phyloP scores from a whole-genome alignment of 139 green algal genomes.

The Tetradesmus obliquus region DNA sequence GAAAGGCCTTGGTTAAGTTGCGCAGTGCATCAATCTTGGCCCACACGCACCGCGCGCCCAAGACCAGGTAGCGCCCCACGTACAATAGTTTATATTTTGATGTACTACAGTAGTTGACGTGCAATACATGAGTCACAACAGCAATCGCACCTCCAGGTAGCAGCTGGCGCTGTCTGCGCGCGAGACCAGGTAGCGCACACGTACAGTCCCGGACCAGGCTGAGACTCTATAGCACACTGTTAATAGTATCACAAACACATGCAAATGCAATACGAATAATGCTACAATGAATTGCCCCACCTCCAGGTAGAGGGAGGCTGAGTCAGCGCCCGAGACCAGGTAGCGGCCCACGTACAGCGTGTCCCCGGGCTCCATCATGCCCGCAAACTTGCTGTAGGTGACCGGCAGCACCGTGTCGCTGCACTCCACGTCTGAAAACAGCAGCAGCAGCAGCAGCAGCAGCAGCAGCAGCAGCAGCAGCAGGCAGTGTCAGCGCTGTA shows the following conservation, averaged over 20 bases:
- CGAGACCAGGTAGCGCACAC: constrained; percentile 91
- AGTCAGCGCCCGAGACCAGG: constrained; percentile 89
- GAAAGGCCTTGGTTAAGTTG: too few relatives aligned
- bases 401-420: constrained; percentile 76
- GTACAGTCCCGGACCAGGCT: constrained; percentile 66
- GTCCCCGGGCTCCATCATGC: constrained; percentile 80
- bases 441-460: not conserved
- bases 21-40: too few relatives aligned
- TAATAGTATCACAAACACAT: too few relatives aligned
- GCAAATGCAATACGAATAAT: too few relatives aligned
- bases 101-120: not conserved
- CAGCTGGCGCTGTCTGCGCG: constrained; percentile 85
- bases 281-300: constrained; percentile 49
- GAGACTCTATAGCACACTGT: too few relatives aligned
- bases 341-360: constrained; percentile 93
- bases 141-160: constrained; percentile 77
- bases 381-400: constrained; percentile 83
- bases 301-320: constrained; percentile 84
- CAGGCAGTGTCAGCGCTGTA: not conserved
- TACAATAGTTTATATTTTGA: too few relatives aligned
- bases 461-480: not conserved
- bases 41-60: too few relatives aligned
- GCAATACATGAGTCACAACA: too few relatives aligned
- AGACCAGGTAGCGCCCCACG: too few relatives aligned
- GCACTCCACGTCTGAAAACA: constrained; percentile 54